phyloP scores from a whole-genome alignment of 2,329 filamentous ascomycete species.

The Xylariaceae sp. region DNA sequence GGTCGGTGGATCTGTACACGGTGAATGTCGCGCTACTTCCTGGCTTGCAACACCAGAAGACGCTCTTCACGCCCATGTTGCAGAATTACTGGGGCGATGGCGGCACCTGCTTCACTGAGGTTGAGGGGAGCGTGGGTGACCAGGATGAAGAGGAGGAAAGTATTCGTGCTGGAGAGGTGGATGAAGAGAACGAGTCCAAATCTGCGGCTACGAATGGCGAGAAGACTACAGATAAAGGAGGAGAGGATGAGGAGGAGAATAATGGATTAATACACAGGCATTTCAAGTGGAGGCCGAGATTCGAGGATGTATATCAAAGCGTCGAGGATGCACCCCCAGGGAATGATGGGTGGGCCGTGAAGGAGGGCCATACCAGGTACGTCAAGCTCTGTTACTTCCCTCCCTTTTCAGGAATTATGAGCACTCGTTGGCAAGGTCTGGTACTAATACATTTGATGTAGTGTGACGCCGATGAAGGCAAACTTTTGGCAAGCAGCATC shows the following conservation, averaged over 20 bases:
- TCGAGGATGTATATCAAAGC: slow-evolving; percentile 84
- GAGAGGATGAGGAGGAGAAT: slow-evolving; percentile 37
- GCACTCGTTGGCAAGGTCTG: too few species aligned
- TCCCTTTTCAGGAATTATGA: neutral
- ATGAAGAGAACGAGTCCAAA: slow-evolving; percentile 54
- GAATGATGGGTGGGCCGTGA: slow-evolving; percentile 92
- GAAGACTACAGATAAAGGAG: slow-evolving; percentile 41
- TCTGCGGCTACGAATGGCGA: slow-evolving; percentile 34
- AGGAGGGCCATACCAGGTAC: slow-evolving; percentile 84
- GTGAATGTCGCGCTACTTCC: slow-evolving; percentile 89
- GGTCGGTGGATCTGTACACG: slow-evolving; percentile 80
- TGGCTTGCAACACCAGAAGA: slow-evolving; percentile 72
- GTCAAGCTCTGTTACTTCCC: slow-evolving; percentile 32
- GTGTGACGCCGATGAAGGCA: slow-evolving; percentile 87
- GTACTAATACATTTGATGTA: slow-evolving; percentile 46
- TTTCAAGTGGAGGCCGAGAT: slow-evolving; percentile 93
- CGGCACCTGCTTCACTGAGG: slow-evolving; percentile 82
- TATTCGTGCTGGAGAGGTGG: slow-evolving; percentile 56
- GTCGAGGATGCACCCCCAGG: slow-evolving; percentile 81
- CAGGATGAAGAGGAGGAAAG: slow-evolving; percentile 74
- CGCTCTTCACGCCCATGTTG: slow-evolving; percentile 83
- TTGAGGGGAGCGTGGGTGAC: slow-evolving; percentile 69
- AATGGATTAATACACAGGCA: slow-evolving; percentile 75
- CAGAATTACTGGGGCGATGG: slow-evolving; percentile 93
- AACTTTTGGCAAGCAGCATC: slow-evolving; percentile 83